Evolutionary conservation across 2,329 filamentous ascomycete species (phyloP), one percentile per base, ranked within the genome.

Genomic region (Pseudopyricularia javanii): DNA sequence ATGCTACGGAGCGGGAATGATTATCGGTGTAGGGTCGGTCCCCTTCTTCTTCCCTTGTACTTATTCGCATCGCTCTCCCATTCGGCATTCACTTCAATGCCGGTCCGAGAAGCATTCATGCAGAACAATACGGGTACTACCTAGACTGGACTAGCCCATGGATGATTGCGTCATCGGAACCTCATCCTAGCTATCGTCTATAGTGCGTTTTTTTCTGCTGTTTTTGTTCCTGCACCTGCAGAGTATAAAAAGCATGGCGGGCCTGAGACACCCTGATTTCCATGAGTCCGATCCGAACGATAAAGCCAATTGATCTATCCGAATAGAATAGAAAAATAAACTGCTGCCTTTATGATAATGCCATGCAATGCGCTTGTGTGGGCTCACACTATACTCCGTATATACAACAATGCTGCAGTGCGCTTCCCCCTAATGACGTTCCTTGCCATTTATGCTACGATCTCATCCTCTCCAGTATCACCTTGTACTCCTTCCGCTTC

Each of bases 401-500:
- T 30, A 30, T 30, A 9, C 9, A 30, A 30, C 4, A 30, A 30
- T 30, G 28, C 28, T 9, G 28, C 28, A 5, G 28, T 30, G 9
- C 9, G 9, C 28, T 30, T 9, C 9, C 28, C 28, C 28, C 28
- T 5, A 30, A 30, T 5, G 28, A 30, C 28, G 4, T 30, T 30
- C 28, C 9, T 30, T 30, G 28, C 28, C 28, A 5, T 30, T 30
- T 30, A 49, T 51, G 32, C 59, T 59, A 73, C 47, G 63, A 64
- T 52, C 69, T 68, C 78, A 85, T 86, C 53, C 79, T 73, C 63
- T 93, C 86, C 50, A 80, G 64, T 30, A 96, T 83, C 20, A 88
- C 60, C 70, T 97, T 97, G 65, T 96, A 96, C 70, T 83, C 74
- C 68, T 95, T 95, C 58, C 90, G 79, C 69, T 85, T 82, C 72